Percentiles rank a stretch among this genome's conserved stretches.
Conservation (phyloP, 129 eudicot species). For the Artemisia annua region DNA sequence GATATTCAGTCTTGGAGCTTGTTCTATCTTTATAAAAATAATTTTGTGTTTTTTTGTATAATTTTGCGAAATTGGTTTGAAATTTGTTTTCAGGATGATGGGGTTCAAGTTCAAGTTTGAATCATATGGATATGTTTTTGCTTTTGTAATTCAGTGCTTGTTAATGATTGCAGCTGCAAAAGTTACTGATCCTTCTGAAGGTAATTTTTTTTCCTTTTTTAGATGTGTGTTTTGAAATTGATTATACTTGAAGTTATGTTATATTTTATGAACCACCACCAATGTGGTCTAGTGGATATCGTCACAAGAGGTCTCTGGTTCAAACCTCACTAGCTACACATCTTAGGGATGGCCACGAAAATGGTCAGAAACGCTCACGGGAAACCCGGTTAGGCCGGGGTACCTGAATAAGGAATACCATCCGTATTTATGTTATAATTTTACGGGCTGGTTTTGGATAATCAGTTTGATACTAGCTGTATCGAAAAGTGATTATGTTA, state of each 20-base stretch:
- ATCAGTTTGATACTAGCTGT: neutral
- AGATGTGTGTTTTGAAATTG: neutral
- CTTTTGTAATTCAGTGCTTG: conserved; percentile 31
- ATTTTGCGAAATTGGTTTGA: conserved; percentile 12
- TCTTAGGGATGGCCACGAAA: too few relatives aligned
- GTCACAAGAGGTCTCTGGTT: too few relatives aligned
- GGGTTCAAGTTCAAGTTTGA: conserved; percentile 30
- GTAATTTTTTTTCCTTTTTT: conserved; percentile 17
- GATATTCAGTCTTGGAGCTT: neutral
- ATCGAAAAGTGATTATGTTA: neutral
- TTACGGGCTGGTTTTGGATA: neutral
- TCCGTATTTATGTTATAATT: neutral
- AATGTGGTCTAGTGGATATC: too few relatives aligned
- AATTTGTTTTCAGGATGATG: conserved; percentile 34
- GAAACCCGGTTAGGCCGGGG: too few relatives aligned
- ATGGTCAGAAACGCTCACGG: too few relatives aligned
- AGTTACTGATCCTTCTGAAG: conserved; percentile 60
- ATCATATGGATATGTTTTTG: conserved; percentile 26
- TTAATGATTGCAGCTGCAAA: conserved; percentile 43
- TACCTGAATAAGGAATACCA: too few relatives aligned
- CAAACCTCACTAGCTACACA: too few relatives aligned
- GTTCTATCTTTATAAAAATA: neutral
- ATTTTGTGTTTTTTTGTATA: conserved; percentile 2
- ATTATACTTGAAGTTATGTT: neutral
- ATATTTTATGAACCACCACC: neutral